These are phyloP conservation scores for Syzygium syzygioides DNA, from an alignment of 441 rosid species.

Conservation along the genomic window DNA sequence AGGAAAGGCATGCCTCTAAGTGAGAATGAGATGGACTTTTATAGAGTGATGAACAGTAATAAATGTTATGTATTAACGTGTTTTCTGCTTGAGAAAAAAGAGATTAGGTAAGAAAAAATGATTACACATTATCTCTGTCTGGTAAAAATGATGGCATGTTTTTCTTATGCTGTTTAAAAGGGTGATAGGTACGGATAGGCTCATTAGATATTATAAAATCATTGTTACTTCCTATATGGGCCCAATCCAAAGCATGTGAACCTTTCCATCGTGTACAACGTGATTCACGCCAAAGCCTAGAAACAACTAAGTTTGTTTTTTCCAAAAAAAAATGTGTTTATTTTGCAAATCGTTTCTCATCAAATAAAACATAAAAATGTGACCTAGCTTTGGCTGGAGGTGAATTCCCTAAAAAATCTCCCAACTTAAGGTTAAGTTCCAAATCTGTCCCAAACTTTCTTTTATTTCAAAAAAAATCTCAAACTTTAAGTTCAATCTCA, in stretches of 20 bases:
- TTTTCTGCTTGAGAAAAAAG: background rate
- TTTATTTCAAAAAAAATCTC: no score
- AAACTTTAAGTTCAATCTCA: no score
- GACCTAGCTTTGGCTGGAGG: background rate
- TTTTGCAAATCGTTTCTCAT: background rate
- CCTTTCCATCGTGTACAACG: background rate
- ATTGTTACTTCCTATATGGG: background rate
- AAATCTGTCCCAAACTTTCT: no score
- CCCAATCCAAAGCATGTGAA: background rate
- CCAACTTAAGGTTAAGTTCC: no score
- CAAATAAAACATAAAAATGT: background rate
- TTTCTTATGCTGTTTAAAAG: background rate
- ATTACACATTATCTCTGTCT: background rate
- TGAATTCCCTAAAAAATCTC: no score
- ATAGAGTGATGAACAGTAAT: no score
- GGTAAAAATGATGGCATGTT: background rate
- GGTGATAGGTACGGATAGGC: background rate
- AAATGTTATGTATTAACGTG: background rate
- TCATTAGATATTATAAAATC: background rate
- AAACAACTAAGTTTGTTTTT: background rate
- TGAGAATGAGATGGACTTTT: no score
- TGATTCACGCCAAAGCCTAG: background rate
- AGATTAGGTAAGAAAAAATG: background rate
- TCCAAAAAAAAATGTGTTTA: background rate
- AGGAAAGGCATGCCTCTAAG: no score